Base-by-base conservation (phyloP, 2,329 filamentous ascomycete genomes). In the Coniochaeta sp. region DNA sequence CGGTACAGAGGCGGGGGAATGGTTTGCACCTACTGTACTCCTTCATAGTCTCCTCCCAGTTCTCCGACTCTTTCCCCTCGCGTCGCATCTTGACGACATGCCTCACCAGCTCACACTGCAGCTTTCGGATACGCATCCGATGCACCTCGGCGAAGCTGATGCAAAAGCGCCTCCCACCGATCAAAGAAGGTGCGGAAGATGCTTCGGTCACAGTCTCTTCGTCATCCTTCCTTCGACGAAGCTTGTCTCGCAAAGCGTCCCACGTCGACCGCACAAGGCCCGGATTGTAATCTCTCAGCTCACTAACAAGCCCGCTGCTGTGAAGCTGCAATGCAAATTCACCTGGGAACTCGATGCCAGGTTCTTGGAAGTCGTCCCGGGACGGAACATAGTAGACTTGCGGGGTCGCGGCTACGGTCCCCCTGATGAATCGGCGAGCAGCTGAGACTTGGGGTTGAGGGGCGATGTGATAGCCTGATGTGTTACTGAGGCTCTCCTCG, bases 81-180 rank as follows among this genome's bases (percentile, higher is more conserved):
- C 20, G 26, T 9, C 49, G 35, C 38, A 51, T 46, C 3, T 32
- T 33, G 20, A 49, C 45, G 7, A 45, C 31, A 30, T 58, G 30
- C n/a, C 48, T 35, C 1, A 58, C 52, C 18, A 58, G 40, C 35
- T 50, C 46, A 20, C 35, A 53, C 24, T 55, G 55, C 3, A 58
- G 48, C 35, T 55, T 54, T 12, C 53, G 51, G 8, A 58, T 38
- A 7, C 38, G 32, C 50, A 58, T 52, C 13, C 56, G 48, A 45
- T 58, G 55, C 12, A 58, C 16, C 20, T 56, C 56, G 1, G 53
- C 52, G 45, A 58, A 50, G 28, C 28, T 50, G 57, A 64, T 51
- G 9, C 49, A 38, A 16, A 51, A 51, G 13, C 49, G 49, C 20
- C 9, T 30, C 2, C 20, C 49, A n/a, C 22, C 14, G 6, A 22